A percentile compares a stretch with the other conserved stretches of the same genome.
These are phyloP conservation scores for Pleurotus pulmonarius DNA, from an alignment of 768 basidiomycete species.

Conservation along the genomic window DNA sequence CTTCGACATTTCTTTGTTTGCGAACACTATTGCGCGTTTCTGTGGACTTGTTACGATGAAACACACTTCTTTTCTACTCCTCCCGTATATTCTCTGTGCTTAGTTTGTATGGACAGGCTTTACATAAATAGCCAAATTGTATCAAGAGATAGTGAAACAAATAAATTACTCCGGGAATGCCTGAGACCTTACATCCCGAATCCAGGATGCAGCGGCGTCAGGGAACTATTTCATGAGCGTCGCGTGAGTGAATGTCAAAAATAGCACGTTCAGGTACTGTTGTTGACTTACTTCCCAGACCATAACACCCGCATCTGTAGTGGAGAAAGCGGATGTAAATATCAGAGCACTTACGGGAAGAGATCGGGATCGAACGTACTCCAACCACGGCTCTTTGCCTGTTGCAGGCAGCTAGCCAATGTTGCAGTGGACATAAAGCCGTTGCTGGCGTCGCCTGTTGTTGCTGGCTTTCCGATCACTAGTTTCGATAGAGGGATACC, in stretches of 20 bases:
- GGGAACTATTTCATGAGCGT: conserved; percentile 27
- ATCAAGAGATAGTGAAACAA: neutral
- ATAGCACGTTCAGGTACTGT: neutral
- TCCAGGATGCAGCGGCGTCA: conserved; percentile 36
- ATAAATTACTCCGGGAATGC: conserved; percentile 28
- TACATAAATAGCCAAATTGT: neutral
- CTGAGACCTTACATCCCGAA: conserved; percentile 29
- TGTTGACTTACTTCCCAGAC: conserved; percentile 22
- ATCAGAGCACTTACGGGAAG: neutral
- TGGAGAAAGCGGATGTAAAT: neutral
- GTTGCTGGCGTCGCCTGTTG: conserved; percentile 45
- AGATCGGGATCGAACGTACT: conserved; percentile 34
- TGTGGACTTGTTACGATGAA: no score
- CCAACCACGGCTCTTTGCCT: conserved; percentile 66
- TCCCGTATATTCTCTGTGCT: no score
- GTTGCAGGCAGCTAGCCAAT: conserved; percentile 54
- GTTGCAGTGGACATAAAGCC: conserved; percentile 59
- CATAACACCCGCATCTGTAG: conserved; percentile 26
- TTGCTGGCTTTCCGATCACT: conserved; percentile 73
- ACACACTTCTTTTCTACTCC: no score
- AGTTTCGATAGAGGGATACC: conserved; percentile 62
- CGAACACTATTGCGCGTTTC: no score
- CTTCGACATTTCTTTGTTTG: no score
- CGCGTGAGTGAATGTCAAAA: neutral
- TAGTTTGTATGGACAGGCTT: no score